Conservation (phyloP, 169 alveolate genomes). For the Plasmodium berghei region DNA sequence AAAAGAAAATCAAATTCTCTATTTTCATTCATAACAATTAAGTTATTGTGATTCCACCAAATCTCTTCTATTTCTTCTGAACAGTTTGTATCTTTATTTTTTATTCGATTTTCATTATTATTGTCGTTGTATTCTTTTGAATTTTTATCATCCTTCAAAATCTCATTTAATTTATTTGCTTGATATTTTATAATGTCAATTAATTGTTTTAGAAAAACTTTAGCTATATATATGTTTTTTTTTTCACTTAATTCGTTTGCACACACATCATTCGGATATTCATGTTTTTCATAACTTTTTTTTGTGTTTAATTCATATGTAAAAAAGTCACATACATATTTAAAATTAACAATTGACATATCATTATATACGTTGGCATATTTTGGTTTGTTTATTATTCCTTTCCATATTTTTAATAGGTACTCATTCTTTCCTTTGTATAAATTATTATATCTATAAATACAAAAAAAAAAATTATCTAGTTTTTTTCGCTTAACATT, state of each 20-base stretch:
- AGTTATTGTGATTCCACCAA: not conserved
- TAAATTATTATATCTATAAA: conserved; percentile 28
- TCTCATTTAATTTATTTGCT: not conserved
- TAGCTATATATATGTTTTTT: not conserved
- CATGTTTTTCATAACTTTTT: not conserved
- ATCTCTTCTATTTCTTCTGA: not conserved
- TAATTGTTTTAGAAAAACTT: conserved; percentile 1
- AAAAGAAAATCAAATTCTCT: conserved; percentile 52
- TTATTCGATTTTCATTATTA: not conserved
- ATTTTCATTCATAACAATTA: conserved; percentile 25
- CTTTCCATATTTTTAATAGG: conserved; percentile 31
- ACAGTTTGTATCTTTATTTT: not conserved
- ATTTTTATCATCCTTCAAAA: too few relatives aligned
- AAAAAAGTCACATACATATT: conserved; percentile 49
- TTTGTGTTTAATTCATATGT: not conserved
- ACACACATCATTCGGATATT: not conserved
- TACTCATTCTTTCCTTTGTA: conserved; percentile 52
- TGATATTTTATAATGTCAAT: not conserved
- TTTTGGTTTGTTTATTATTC: conserved; percentile 1
- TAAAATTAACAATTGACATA: conserved; percentile 37
- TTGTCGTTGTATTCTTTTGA: too few relatives aligned
- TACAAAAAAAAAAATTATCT: conserved; percentile 28
- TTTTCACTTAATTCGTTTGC: not conserved
- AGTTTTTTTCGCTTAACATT: conserved; percentile 17
- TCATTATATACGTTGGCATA: conserved; percentile 1